Evolutionary conservation across 257 asterid species (phyloP).

Genomic region (Euphrasia confusa): DNA sequence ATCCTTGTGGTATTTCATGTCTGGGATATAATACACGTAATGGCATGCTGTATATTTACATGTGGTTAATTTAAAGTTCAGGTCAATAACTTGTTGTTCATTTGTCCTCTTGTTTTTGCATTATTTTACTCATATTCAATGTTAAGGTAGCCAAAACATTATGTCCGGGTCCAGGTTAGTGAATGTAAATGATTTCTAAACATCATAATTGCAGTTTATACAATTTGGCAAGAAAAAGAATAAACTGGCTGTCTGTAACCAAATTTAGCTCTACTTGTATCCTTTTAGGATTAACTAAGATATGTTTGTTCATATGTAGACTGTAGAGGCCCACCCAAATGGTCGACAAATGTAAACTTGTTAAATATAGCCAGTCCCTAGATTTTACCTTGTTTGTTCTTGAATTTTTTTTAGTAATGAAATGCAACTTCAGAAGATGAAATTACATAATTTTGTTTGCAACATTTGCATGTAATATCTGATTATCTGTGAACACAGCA

Average conservation of each 20-base stretch:
- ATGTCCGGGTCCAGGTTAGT: neutral
- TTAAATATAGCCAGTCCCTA: neutral
- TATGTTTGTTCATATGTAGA: neutral
- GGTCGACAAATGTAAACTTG: neutral
- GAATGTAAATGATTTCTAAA: neutral
- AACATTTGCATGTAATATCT: too few species aligned
- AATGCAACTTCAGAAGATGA: too few species aligned
- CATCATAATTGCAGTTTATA: neutral
- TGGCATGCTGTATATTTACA: conserved; percentile 1
- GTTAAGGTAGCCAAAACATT: neutral
- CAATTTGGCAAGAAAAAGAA: neutral
- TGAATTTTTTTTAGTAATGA: neutral
- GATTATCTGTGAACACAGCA: neutral
- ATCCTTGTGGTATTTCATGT: neutral
- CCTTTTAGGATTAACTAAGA: neutral
- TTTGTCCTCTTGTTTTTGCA: neutral
- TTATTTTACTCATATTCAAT: neutral
- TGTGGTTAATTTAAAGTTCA: neutral
- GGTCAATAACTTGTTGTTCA: conserved; percentile 1
- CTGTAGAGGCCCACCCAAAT: neutral
- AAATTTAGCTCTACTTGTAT: neutral
- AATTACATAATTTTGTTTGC: too few species aligned
- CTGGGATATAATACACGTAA: neutral
- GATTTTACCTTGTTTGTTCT: neutral
- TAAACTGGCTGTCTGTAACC: conserved; percentile 6